Evolutionary conservation across 805 yeast genomes (phyloP), one percentile per base, ranked within the genome.

Genomic region (Saturnispora bothae): DNA sequence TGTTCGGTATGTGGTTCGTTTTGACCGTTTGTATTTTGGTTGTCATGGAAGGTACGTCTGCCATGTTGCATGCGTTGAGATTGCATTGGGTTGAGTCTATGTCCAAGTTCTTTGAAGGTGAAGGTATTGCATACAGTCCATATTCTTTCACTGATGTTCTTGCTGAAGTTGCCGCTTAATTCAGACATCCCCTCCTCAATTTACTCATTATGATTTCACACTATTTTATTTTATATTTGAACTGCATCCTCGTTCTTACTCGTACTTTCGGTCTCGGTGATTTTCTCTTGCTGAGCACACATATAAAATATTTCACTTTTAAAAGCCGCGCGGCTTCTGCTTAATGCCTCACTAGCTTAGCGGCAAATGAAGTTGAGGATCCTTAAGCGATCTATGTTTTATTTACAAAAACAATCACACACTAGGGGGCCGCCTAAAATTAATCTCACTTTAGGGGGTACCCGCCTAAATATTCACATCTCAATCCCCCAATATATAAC

Each of bases 31-130:
- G 75, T 48, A 76, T 80, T 30, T 62, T 80, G 53, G 86, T 80
- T 34, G 64, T 77, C 34, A 80, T 80, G 88, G 88, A 80, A 60
- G 88, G 88, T 40, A 80, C 86, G 0, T 77, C 84, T n/a, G 86
- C 86, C 16, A 80, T 80, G 88, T 64, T 80, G 51, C 88, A 80
- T 55, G 72, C 83, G 13, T 66, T 80, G 50, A 71, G 88, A 61
- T 64, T 80, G 49, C 88, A 80, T 53, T 80, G 88, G 88, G 86
- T 80, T 38, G 88, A 80, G 53, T 73, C 83, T 27, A 80, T 80
- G 88, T 76, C 83, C 32, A 80, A 80, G 56, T 79, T 76, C 54
- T 80, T 80, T 47, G 79, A 76, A 51, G 88, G 88, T 52, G 85
- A 79, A 52, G 88, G 88, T 46, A 61, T 68, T 34, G 70, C 75